Conservation (phyloP, 257 asterid genomes). For the Verbascum thapsus region DNA sequence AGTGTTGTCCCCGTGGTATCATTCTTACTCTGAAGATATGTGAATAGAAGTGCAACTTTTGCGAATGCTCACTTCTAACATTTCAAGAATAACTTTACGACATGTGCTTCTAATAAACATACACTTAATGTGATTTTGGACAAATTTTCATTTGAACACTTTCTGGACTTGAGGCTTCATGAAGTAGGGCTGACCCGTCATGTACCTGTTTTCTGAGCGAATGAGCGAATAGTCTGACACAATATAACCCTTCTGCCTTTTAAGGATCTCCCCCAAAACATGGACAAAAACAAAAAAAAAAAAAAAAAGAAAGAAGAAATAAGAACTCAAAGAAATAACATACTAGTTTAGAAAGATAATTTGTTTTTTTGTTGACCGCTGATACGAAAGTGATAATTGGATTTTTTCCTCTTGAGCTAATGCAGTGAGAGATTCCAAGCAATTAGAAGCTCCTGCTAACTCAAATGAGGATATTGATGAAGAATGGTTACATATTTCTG, state of each 20-base stretch:
- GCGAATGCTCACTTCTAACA: background rate
- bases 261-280: background rate
- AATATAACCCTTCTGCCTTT: background rate
- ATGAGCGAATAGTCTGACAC: no score
- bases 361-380: conserved; percentile 21
- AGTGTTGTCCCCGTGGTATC: no score
- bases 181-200: no score
- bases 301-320: no score
- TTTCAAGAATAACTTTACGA: background rate
- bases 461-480: conserved; percentile 59
- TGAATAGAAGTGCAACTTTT: no score
- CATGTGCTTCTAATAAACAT: conserved; percentile 11
- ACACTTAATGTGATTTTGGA: conserved; percentile 3
- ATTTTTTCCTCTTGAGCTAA: conserved; percentile 38
- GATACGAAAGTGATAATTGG: conserved; percentile 19
- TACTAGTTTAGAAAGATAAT: background rate
- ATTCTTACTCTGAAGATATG: no score
- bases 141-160: background rate
- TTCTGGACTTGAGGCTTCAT: background rate
- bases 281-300: no score
- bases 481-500: conserved; percentile 69
- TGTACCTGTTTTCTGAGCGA: no score
- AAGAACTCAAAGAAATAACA: background rate
- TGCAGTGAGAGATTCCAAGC: conserved; percentile 35
- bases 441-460: conserved; percentile 44